A percentile compares a stretch with the other conserved stretches of the same genome.
Conservation (phyloP, 192 early-diverging fungal genomes). For the Podila clonocystis region DNA sequence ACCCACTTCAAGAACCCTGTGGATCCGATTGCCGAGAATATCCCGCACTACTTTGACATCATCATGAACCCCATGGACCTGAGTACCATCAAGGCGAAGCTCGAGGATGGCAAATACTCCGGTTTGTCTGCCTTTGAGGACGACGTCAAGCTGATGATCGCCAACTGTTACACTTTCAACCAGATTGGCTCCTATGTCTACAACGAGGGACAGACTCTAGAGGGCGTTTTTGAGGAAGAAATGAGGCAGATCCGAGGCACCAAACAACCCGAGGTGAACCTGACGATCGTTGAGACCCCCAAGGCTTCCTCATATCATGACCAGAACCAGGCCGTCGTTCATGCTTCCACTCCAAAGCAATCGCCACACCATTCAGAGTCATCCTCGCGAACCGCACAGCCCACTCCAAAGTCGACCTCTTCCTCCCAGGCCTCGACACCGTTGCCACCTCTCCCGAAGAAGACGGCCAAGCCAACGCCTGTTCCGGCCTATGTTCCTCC, state of each 20-base stretch:
- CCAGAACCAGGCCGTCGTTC: not conserved
- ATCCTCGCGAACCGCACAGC: slow-evolving; percentile 13
- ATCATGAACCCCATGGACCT: slow-evolving; percentile 73
- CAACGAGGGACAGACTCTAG: slow-evolving; percentile 65
- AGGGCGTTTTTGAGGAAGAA: slow-evolving; percentile 61
- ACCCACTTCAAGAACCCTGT: slow-evolving; percentile 71
- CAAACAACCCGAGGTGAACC: slow-evolving; percentile 54
- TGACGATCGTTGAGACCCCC: slow-evolving; percentile 60
- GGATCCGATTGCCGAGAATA: slow-evolving; percentile 69
- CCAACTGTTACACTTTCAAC: slow-evolving; percentile 74
- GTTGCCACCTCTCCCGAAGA: slow-evolving; percentile 15
- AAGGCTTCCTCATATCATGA: slow-evolving; percentile 11
- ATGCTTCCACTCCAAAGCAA: slow-evolving; percentile 8
- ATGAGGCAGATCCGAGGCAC: slow-evolving; percentile 44
- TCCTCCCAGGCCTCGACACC: slow-evolving; percentile 13
- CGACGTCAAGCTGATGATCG: slow-evolving; percentile 64
- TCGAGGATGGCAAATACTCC: slow-evolving; percentile 54
- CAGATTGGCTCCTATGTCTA: slow-evolving; percentile 65
- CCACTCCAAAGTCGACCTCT: slow-evolving; percentile 15
- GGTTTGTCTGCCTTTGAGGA: slow-evolving; percentile 55
- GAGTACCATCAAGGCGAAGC: slow-evolving; percentile 58
- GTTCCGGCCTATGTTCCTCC: slow-evolving; percentile 34
- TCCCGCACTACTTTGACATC: slow-evolving; percentile 73
- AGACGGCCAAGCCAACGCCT: slow-evolving; percentile 14
- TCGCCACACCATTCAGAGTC: not conserved